A percentile compares a stretch with the other conserved stretches of the same genome.
phyloP scores from a whole-genome alignment of 768 basidiomycete genomes.

The Pleurotus eryngii region DNA sequence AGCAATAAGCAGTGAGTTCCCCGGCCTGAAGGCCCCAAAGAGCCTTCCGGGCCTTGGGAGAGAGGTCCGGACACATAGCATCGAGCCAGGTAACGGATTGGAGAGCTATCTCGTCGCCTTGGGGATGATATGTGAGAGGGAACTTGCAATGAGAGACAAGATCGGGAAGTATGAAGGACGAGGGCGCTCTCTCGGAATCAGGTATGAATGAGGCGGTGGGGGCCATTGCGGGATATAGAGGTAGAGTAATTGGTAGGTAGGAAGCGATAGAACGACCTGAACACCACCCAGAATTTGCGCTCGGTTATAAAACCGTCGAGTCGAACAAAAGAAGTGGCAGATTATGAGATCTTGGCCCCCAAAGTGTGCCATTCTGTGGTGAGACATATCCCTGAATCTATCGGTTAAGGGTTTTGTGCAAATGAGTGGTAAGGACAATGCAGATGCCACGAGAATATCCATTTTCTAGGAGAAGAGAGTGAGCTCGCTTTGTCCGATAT shows the following conservation, averaged over 20 bases:
- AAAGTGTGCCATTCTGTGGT: background rate
- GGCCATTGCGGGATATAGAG: background rate
- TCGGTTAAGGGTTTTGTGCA: background rate
- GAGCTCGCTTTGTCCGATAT: background rate
- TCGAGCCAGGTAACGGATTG: slow-evolving; percentile 53
- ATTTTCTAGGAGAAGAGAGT: background rate
- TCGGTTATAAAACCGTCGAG: background rate
- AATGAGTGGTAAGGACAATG: background rate
- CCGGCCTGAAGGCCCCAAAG: slow-evolving; percentile 62
- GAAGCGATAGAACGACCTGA: background rate
- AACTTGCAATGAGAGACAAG: slow-evolving; percentile 51
- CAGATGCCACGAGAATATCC: slow-evolving; percentile 1
- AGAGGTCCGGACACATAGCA: slow-evolving; percentile 42
- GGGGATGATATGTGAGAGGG: slow-evolving; percentile 37
- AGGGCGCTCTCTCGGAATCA: slow-evolving; percentile 11
- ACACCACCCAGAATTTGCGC: background rate
- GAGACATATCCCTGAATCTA: slow-evolving; percentile 1
- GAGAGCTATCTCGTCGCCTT: slow-evolving; percentile 43
- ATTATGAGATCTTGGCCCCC: background rate
- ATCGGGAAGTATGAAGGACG: slow-evolving; percentile 50
- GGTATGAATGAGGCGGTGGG: background rate
- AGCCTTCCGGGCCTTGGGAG: slow-evolving; percentile 38
- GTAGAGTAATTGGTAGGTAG: background rate
- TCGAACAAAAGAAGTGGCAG: background rate
- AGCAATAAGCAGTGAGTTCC: slow-evolving; percentile 64